Evolutionary conservation across 768 basidiomycete genomes (phyloP).

Genomic region (Rhodotorula babjevae): DNA sequence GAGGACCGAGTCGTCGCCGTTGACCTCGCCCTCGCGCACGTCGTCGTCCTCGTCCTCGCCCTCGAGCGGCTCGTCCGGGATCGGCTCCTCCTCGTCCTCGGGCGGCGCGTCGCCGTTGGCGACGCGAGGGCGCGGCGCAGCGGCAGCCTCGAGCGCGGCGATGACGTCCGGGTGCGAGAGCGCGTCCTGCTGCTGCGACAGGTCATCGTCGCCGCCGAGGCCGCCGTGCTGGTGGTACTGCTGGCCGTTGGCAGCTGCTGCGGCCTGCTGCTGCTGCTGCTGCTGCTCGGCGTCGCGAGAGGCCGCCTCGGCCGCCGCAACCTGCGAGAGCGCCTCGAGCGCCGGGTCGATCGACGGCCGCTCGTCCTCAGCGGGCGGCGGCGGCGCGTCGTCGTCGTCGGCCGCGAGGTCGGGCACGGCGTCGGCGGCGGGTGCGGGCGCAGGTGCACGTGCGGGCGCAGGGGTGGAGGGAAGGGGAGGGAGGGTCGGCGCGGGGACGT

Average conservation of each 20-base stretch:
- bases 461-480: background rate
- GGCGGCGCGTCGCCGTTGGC: background rate
- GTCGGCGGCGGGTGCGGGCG: background rate
- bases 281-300: background rate
- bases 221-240: background rate
- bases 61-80: background rate
- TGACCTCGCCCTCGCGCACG: background rate
- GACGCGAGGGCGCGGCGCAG: no score
- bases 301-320: conserved; percentile 14
- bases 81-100: background rate
- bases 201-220: no score
- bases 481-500: background rate
- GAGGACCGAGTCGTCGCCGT: background rate
- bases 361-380: background rate
- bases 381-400: no score
- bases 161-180: background rate
- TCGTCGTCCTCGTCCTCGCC: background rate
- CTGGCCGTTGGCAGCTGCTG: background rate
- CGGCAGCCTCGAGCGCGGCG: background rate
- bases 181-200: background rate
- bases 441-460: no score
- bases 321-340: conserved; percentile 18
- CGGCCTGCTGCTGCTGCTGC: background rate
- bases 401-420: no score
- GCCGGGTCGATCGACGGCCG: conserved; percentile 14